These are phyloP conservation scores for Phytophthora lateralis DNA, from an alignment of 352 stramenopile genomes.

Conservation along the genomic window DNA sequence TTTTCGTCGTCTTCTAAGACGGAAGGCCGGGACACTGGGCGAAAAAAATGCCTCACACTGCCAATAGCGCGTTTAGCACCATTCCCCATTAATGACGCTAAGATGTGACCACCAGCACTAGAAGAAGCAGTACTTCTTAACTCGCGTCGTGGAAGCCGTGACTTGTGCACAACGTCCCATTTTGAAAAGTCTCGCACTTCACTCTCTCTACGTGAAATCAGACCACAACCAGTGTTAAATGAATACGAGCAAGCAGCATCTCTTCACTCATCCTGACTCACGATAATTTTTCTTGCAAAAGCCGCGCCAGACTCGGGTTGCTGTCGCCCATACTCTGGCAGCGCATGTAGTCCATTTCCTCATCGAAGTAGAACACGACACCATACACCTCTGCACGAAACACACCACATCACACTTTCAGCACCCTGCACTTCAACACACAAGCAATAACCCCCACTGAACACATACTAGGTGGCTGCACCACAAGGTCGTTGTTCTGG, in stretches of 20 bases:
- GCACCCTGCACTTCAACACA: background rate
- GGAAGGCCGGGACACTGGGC: conserved; percentile 9
- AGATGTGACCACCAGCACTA: background rate
- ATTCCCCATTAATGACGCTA: conserved; percentile 17
- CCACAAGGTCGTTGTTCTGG: conserved; percentile 27
- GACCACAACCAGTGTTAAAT: background rate
- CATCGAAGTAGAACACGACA: conserved; percentile 68
- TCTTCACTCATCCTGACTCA: conserved; percentile 27
- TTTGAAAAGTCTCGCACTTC: conserved; percentile 25
- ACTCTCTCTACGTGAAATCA: conserved; percentile 22
- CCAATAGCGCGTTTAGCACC: conserved; percentile 18
- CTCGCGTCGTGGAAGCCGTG: conserved; percentile 6
- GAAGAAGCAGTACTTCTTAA: conserved; percentile 5
- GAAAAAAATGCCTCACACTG: conserved; percentile 33
- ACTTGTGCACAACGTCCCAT: conserved; percentile 10
- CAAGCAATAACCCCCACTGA: background rate
- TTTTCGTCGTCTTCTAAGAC: conserved; percentile 28
- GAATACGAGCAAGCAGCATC: background rate
- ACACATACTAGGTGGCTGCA: conserved; percentile 39
- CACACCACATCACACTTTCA: background rate
- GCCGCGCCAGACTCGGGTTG: conserved; percentile 32
- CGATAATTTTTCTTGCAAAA: conserved; percentile 47
- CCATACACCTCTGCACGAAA: conserved; percentile 60
- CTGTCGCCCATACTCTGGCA: conserved; percentile 65
- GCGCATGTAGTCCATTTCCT: conserved; percentile 61